Evolutionary conservation across 2,329 filamentous ascomycete species (phyloP), one percentile per base, ranked within the genome.

Genomic region (Diaporthe citriasiana): DNA sequence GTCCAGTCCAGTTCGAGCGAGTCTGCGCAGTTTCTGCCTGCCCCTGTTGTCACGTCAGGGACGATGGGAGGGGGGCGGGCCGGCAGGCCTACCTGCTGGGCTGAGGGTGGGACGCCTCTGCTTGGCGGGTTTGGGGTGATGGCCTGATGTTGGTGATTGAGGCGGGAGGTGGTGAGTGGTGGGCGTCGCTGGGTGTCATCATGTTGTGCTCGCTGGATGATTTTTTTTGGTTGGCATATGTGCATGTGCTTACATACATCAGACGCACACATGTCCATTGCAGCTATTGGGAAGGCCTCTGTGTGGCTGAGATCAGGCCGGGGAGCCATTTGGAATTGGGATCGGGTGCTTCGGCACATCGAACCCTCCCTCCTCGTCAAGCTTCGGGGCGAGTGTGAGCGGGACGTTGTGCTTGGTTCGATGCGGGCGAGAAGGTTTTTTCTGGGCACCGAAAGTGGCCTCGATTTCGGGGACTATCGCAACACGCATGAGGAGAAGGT

Each of bases 141-240:
- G 63, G 63, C 63, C 25, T 66, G 30, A 66, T 66, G 19, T 66
- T 66, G 63, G 22, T 38, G 45, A 66, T 66, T 66, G 45, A 47
- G 63, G 63, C 45, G 45, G 13, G n/a, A 51, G 22, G 47, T 38
- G 60, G 42, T 25, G 27, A 47, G 59, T 30, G 25, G 45, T 66
- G 42, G 42, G 45, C 27, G 27, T 50, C 12, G 47, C 47, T 50
- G 22, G 47, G 9, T 19, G 22, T n/a, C 47, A 50, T 50, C 10
- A 51, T 51, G 47, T 27, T 15, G 47, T 51, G 47, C 10, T 15
- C 47, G 10, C 33, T 35, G 45, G 45, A 22, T 10, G 10, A 25
- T 51, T 25, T 25, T 51, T 51, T 1, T 27, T 12, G 55, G 27
- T 35, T 57, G 55, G 55, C 33, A 38, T 45, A 35, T 63, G 35